phyloP scores from a whole-genome alignment of 2,329 filamentous ascomycete genomes.

The Diplodia scrobiculata region DNA sequence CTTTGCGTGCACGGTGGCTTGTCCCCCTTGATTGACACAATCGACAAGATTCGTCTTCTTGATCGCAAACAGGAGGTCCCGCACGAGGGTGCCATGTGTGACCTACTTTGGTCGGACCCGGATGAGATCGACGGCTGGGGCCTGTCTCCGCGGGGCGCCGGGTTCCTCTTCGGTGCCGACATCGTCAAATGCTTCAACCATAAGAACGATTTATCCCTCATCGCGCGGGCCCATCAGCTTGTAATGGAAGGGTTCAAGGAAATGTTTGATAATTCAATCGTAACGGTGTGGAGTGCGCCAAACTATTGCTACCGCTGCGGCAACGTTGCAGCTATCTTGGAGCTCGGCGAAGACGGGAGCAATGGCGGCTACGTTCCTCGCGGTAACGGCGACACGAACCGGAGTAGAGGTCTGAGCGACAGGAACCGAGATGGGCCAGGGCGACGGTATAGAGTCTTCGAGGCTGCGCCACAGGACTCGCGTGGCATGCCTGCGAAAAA shows the following conservation, averaged over 20 bases:
- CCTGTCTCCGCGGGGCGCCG: constrained; percentile 86
- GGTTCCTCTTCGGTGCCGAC: constrained; percentile 92
- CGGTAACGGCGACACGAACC: constrained; percentile 68
- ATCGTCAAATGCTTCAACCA: constrained; percentile 97
- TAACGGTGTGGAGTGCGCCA: constrained; percentile 91
- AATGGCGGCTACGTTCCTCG: constrained; percentile 52
- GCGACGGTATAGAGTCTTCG: constrained; percentile 89
- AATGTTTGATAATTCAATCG: constrained; percentile 95
- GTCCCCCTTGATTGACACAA: constrained; percentile 84
- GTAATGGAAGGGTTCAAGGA: constrained; percentile 99
- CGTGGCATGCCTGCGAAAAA: constrained; percentile 99
- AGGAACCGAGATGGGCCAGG: constrained; percentile 69
- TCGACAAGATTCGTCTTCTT: constrained; percentile 92
- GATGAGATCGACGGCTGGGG: constrained; percentile 99
- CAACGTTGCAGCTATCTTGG: constrained; percentile 81
- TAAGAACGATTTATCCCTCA: constrained; percentile 85
- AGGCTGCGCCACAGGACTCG: constrained; percentile 92
- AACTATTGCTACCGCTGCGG: constrained; percentile 64
- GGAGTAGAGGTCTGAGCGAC: constrained; percentile 47
- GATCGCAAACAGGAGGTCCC: constrained; percentile 98
- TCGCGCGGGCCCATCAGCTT: constrained; percentile 92
- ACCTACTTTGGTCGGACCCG: constrained; percentile 95
- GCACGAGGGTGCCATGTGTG: constrained; percentile 98
- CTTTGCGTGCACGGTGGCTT: constrained; percentile 95
- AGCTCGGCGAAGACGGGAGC: constrained; percentile 79